Base-by-base conservation (phyloP, 805 yeast species). In the Scheffersomyces spartinae region DNA sequence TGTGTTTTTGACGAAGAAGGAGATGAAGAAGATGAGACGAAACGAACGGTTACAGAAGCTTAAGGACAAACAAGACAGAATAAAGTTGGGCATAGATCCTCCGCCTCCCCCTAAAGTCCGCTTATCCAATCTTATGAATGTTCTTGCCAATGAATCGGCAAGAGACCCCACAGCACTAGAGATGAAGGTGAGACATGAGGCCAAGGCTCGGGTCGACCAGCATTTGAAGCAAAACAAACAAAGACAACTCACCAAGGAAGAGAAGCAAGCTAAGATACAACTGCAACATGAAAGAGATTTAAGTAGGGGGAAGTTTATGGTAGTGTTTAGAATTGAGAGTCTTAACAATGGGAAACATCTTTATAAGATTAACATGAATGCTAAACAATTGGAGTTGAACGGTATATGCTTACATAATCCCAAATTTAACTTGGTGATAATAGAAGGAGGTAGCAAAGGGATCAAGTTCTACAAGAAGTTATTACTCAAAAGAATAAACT, bases 91-190 rank as follows among this genome's bases (percentile, higher is more conserved):
- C 0, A 52, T 86, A 11, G 82, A 78, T 24, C 79, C 94, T 0
- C 78, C 94, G 4, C 95, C 95, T 0, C 78, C 78, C 5, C 94
- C 95, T 3, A 91, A 88, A 48, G 79, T 91, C 14, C 82, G 79
- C 40, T 57, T 84, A 22, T 71, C 78, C 21, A 91, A 88, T 45
- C 63, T 91, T 49, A 82, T 84, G 85, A 78, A 68, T 39, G 94
- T 84, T 0, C 56, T 80, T 25, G 82, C 96, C 2, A 73, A 81
- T 38, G 93, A 82, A 30, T 83, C 91, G 5, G 78, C 86, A 24
- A 62, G 68, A 31, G 94, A 91, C 44, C 97, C 98, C 1, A 88
- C 97, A 0, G 71, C 71, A 3, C 76, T 85, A 37, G 98, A 88
- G 42, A 59, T 62, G 47, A 50, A 63, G 26, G 95, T 91, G 0